Evolutionary conservation across 768 basidiomycete genomes (phyloP).

Genomic region (Trametes sanguinea): DNA sequence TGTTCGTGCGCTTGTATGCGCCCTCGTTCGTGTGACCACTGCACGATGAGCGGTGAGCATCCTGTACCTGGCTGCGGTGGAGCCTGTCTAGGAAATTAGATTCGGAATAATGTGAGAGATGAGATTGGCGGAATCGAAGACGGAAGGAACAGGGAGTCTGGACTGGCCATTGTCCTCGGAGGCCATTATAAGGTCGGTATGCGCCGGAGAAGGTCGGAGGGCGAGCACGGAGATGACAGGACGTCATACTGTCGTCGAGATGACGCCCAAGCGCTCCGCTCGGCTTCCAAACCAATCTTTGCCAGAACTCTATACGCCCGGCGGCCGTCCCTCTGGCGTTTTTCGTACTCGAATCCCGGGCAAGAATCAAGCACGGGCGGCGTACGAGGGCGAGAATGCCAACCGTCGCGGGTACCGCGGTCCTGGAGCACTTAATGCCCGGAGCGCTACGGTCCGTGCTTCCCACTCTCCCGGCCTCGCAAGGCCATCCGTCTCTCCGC

Average conservation of each 20-base stretch:
- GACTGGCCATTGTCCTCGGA: background rate
- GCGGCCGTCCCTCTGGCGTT: too few relatives aligned
- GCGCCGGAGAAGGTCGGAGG: conserved; percentile 9
- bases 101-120: background rate
- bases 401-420: background rate
- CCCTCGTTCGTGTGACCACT: background rate
- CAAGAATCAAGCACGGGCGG: too few relatives aligned
- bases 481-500: background rate
- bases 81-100: background rate
- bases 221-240: conserved; percentile 7
- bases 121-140: background rate
- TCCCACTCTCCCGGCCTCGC: background rate
- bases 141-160: background rate
- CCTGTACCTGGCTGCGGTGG: background rate
- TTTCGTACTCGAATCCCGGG: too few relatives aligned
- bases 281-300: background rate
- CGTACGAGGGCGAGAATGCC: too few relatives aligned
- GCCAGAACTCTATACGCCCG: too few relatives aligned
- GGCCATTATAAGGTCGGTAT: background rate
- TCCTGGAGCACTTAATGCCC: background rate
- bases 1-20: conserved; percentile 4
- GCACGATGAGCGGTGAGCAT: conserved; percentile 1
- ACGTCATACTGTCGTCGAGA: conserved; percentile 6
- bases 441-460: conserved; percentile 3
- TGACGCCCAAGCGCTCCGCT: conserved; percentile 2